Conservation (phyloP, 257 asterid species). For the Przewalskia tangutica region DNA sequence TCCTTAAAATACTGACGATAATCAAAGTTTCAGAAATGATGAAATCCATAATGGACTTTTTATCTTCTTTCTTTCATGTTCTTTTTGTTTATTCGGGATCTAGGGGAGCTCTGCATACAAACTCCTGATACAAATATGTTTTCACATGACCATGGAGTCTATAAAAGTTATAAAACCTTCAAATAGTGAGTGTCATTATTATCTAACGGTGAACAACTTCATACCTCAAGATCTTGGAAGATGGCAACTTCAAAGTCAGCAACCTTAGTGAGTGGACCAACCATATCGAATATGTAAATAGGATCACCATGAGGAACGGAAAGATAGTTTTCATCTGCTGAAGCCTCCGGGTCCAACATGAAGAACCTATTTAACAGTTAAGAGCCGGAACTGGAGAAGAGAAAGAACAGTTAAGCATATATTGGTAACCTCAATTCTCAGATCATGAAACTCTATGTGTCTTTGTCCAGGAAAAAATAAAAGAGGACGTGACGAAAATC, state of each 20-base stretch:
- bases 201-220: neutral
- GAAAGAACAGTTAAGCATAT: neutral
- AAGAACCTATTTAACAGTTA: neutral
- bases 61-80: neutral
- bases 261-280: constrained; percentile 50
- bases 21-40: neutral
- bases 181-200: neutral
- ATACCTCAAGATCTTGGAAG: constrained; percentile 55
- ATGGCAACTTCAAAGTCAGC: constrained; percentile 48
- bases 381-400: neutral
- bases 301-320: constrained; percentile 85
- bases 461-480: neutral
- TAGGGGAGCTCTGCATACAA: neutral
- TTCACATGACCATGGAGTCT: neutral
- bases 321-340: constrained; percentile 36
- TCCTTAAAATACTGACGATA: neutral
- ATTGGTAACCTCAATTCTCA: neutral
- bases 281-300: constrained; percentile 44
- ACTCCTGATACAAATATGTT: neutral
- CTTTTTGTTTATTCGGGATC: neutral
- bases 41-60: neutral
- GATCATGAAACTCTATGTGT: neutral
- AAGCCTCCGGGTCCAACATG: constrained; percentile 16
- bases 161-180: neutral
- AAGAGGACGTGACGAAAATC: neutral